Evolutionary conservation across 176 grass and related monocot genomes (phyloP).

Genomic region (Zea mays): DNA sequence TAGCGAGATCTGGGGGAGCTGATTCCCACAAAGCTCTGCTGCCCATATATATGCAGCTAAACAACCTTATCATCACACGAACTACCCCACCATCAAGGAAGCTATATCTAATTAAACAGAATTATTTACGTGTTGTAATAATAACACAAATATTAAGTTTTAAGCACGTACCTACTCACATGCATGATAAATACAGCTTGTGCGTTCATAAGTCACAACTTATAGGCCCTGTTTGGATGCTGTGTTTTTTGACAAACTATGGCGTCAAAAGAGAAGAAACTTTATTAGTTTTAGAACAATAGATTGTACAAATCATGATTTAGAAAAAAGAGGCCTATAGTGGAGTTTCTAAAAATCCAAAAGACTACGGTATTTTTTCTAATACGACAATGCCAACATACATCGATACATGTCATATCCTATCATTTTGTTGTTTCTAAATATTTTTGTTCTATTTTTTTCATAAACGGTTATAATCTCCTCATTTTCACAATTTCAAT

Average conservation of each 20-base stretch:
- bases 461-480: background rate
- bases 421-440: background rate
- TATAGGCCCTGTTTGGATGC: background rate
- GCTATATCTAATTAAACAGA: constrained; percentile 10
- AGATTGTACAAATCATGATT: background rate
- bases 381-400: too few species aligned
- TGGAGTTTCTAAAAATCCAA: background rate
- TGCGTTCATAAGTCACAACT: background rate
- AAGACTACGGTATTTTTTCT: background rate
- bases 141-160: background rate
- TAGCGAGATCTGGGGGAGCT: background rate
- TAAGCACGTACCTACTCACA: background rate
- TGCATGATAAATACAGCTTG: background rate
- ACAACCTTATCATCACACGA: background rate
- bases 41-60: background rate
- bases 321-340: background rate
- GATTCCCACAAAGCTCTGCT: background rate
- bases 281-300: background rate
- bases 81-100: background rate
- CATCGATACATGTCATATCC: background rate
- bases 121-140: background rate
- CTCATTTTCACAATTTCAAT: background rate
- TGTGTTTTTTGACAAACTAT: background rate
- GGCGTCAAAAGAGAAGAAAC: background rate
- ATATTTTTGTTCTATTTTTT: background rate